Evolutionary conservation across 805 yeast genomes (phyloP), one percentile per base, ranked within the genome.

Genomic region (Metschnikowia proteae): DNA sequence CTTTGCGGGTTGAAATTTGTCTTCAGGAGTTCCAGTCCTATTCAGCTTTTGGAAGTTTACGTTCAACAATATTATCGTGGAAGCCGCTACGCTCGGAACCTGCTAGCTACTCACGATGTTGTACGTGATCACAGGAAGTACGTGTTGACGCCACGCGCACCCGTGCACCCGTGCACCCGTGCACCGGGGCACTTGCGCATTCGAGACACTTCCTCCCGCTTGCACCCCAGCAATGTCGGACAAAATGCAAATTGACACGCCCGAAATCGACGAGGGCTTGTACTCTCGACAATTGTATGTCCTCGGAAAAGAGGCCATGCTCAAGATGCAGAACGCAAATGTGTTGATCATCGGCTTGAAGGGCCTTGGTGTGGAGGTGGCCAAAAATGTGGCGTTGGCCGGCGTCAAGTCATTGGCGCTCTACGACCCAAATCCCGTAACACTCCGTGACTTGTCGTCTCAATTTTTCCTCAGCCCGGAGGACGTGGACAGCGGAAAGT

Each of bases 211-310:
- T 27, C 22, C 9, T 6, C 38, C 8, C 13, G 3, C 7, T 26
- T 7, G 26, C 7, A 17, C 6, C 10, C 25, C 17, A 28, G 30
- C 43, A 45, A 54, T 54, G 57, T 48, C 57, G 35, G 57, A 54
- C 48, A 47, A 53, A 50, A 73, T 73, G 77, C 76, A 71, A 59
- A 64, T 73, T 39, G 78, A 73, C 56, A 58, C 70, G 33, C 77
- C 76, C 43, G 54, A 69, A 52, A 92, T 94, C 61, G 99, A 94
- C 66, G 99, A 94, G 75, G 78, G 95, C 50, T 79, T 94, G 58
- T 94, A 94, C 77, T 91, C 98, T 35, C 88, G 99, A 67, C 99
- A 94, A 73, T 80, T 94, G 68, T 89, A 92, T 61, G 99, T 94
- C 45, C 71, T 94, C 56, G 99, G 99, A 53, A 90, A 88, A 61